phyloP scores from a whole-genome alignment of 2,329 filamentous ascomycete genomes.

The Hymenoscyphus infarciens region DNA sequence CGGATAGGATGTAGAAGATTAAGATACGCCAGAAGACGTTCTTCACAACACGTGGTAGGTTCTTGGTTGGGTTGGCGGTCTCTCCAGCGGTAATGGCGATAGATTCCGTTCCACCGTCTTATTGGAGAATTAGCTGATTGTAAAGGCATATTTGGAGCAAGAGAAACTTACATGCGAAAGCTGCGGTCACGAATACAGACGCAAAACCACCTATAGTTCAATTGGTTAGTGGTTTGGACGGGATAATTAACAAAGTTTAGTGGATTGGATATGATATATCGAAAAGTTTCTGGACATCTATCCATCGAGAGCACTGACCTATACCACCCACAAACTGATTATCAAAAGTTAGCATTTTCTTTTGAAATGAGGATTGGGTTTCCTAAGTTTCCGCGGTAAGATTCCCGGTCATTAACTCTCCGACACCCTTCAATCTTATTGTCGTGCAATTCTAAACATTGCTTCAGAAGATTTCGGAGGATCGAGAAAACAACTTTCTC shows the following conservation, averaged over 20 bases:
- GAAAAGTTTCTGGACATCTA: no score
- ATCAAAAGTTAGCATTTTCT: neutral
- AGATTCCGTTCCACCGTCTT: conserved; percentile 57
- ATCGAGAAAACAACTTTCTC: no score
- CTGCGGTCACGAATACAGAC: conserved; percentile 60
- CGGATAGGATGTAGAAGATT: conserved; percentile 47
- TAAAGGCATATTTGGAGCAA: neutral
- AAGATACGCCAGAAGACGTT: conserved; percentile 60
- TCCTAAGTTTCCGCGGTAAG: no score
- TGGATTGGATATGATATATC: no score
- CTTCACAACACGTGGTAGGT: conserved; percentile 59
- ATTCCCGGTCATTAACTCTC: no score
- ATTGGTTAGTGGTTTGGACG: no score
- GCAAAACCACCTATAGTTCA: conserved; percentile 65
- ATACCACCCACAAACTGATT: conserved; percentile 58
- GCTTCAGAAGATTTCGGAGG: neutral
- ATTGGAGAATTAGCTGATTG: conserved; percentile 1
- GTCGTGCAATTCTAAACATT: neutral
- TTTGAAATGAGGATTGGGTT: neutral
- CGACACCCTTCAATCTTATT: no score
- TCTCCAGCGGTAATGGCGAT: conserved; percentile 66
- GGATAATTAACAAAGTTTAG: no score
- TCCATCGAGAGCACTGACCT: no score
- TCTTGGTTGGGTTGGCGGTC: conserved; percentile 58
- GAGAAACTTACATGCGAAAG: conserved; percentile 51